Percentiles rank a stretch among this genome's conserved stretches.
Conservation (phyloP, 1,139 yeast species). For the Insectozyma bohioensis region DNA sequence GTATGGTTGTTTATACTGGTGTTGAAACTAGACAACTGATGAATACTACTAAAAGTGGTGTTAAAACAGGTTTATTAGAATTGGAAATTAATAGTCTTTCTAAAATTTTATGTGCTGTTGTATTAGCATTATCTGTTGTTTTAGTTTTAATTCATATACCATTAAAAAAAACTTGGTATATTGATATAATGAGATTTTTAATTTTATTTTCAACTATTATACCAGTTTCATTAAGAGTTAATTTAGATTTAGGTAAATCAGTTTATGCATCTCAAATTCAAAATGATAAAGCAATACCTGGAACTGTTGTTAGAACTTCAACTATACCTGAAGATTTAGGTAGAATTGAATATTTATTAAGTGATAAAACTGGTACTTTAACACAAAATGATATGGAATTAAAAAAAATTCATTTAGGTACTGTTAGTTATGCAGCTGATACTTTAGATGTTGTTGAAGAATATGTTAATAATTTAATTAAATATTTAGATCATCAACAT, state of each 20-base stretch:
- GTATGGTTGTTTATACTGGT: constrained; percentile 89
- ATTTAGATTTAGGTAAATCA: constrained; percentile 90
- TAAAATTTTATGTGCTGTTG: constrained; percentile 84
- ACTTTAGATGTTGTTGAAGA: constrained; percentile 86
- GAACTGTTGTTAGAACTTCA: constrained; percentile 91
- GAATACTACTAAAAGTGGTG: constrained; percentile 89
- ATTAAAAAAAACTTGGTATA: constrained; percentile 66
- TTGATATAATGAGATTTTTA: constrained; percentile 84
- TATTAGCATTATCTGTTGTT: constrained; percentile 71
- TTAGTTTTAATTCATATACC: constrained; percentile 78
- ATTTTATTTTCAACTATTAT: constrained; percentile 93
- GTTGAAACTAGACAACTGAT: constrained; percentile 89
- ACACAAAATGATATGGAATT: constrained; percentile 98
- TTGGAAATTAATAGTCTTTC: constrained; percentile 86
- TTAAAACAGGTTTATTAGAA: constrained; percentile 86
- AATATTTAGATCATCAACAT: constrained; percentile 19
- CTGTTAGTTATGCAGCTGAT: constrained; percentile 89
- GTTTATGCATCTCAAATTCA: constrained; percentile 96
- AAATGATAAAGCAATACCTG: constrained; percentile 76
- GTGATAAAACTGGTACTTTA: constrained; percentile 96
- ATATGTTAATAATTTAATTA: constrained; percentile 46
- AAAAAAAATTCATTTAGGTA: constrained; percentile 88
- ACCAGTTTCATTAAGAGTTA: constrained; percentile 93
- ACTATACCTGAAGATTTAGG: constrained; percentile 98
- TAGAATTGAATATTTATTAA: constrained; percentile 84